Evolutionary conservation across 768 basidiomycete species (phyloP), one percentile per base, ranked within the genome.

Genomic region (Candolleomyces efflorescens): DNA sequence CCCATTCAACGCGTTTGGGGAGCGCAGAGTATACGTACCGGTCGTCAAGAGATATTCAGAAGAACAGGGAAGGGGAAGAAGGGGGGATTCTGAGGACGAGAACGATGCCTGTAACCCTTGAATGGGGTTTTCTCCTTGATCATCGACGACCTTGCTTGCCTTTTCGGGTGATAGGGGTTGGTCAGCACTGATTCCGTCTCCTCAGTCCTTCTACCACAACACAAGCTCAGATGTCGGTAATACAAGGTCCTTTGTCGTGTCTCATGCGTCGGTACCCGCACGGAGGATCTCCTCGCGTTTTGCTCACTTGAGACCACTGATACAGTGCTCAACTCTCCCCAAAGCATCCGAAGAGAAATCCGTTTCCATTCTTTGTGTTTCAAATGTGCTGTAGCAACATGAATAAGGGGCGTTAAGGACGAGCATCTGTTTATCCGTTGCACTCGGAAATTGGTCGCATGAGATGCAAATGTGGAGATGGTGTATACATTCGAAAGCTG

Each of bases 111-210:
- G 49, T 50, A 32, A 50, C 51, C 51, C 51, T 53, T 53, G 51
- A 53, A 53, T 53, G 51, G 51, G 49, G 49, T 50, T 50, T 17
- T 48, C 32, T 32, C 49, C 27, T 4, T 49, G 36, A 51, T 32
- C 48, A 52, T 52, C 56, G 26, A 36, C 9, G 44, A 24, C 45
- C 23, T 22, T 38, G 46, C 38, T 22, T 52, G 32, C 58, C 58
- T 23, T 54, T 59, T 54, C 47, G 37, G 53, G 51, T 1, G 58
- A 59, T 54, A 59, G 58, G 58, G 58, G 58, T 43, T 59, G 22
- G 27, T 24, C 11, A 36, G 32, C 52, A 54, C 52, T 32, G 10
- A 53, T 59, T 59, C 41, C 39, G 52, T 45, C 15, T 41, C 27
- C 58, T 59, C 58, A 38, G 58, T 1, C 13, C 24, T 47, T 43